A percentile compares a stretch with the other conserved stretches of the same genome.
Evolutionary conservation across 2,329 filamentous ascomycete species (phyloP).

Genomic region (Neofusicoccum kwambonambiense): DNA sequence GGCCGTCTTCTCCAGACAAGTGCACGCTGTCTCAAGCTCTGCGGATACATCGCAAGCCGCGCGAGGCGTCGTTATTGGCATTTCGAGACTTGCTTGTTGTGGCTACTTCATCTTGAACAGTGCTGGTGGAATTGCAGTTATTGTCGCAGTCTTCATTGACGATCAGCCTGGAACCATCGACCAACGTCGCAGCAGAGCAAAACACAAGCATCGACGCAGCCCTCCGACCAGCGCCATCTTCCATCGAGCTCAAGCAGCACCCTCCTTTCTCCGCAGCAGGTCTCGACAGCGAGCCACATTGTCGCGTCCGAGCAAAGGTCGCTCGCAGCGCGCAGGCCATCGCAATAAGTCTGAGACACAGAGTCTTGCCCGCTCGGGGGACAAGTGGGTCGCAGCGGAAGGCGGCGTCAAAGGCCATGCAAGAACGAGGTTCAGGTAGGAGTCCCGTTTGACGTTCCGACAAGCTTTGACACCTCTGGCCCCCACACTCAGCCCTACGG

Average conservation of each 20-base stretch:
- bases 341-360: neutral
- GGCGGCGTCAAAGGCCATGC: neutral
- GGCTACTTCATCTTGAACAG: too few species aligned
- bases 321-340: neutral
- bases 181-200: too few species aligned
- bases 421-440: neutral
- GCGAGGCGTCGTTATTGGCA: too few species aligned
- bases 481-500: conserved; percentile 4
- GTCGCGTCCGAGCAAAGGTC: too few species aligned
- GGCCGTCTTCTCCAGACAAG: too few species aligned
- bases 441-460: neutral
- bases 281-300: neutral
- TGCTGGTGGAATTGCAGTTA: neutral
- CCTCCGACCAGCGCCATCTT: too few species aligned
- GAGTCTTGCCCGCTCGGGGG: too few species aligned
- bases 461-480: neutral
- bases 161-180: neutral
- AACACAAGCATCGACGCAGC: neutral
- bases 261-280: neutral
- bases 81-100: too few species aligned
- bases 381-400: neutral
- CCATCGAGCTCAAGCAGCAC: neutral
- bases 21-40: too few species aligned
- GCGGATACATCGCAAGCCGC: too few species aligned
- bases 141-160: neutral